These are phyloP conservation scores for Diaporthe vaccinii DNA, from an alignment of 2,329 filamentous ascomycete species.

Conservation along the genomic window DNA sequence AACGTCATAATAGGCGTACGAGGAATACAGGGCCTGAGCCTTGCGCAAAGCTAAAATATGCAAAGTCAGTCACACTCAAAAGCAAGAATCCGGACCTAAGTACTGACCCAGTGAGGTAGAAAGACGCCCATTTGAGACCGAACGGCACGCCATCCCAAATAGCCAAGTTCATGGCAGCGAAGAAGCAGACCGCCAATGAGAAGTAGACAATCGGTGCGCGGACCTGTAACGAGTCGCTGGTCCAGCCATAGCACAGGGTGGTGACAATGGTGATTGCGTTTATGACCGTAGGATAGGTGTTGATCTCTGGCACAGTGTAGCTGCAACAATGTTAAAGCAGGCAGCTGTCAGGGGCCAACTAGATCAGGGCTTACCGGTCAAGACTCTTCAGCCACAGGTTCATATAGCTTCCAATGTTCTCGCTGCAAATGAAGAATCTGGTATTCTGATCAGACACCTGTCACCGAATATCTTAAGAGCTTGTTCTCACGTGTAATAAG, in stretches of 20 bases:
- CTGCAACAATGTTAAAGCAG: constrained; percentile 7
- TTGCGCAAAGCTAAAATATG: constrained; percentile 42
- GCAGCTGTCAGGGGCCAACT: too few relatives aligned
- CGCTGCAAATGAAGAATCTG: constrained; percentile 48
- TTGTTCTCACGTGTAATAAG: constrained; percentile 45
- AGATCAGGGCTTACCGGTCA: constrained; percentile 23
- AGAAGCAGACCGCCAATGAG: constrained; percentile 46
- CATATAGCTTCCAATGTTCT: constrained; percentile 48
- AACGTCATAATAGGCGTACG: neutral
- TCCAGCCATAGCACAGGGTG: constrained; percentile 48
- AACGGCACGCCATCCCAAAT: constrained; percentile 47
- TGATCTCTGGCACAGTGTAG: constrained; percentile 49
- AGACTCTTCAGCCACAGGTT: constrained; percentile 46
- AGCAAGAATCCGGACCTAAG: neutral
- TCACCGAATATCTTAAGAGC: too few relatives aligned
- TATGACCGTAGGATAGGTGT: constrained; percentile 48
- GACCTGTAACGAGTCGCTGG: constrained; percentile 46
- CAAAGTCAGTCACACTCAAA: neutral
- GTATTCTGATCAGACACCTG: neutral
- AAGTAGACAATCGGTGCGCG: constrained; percentile 46
- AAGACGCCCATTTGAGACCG: constrained; percentile 46
- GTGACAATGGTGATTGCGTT: constrained; percentile 47
- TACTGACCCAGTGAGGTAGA: constrained; percentile 44
- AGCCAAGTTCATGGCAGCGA: constrained; percentile 46
- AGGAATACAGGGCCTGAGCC: constrained; percentile 47